A percentile compares a stretch with the other conserved stretches of the same genome.
These are phyloP conservation scores for Thermomucor indicae-seudaticae DNA, from an alignment of 371 early-diverging fungal genomes.

Conservation along the genomic window DNA sequence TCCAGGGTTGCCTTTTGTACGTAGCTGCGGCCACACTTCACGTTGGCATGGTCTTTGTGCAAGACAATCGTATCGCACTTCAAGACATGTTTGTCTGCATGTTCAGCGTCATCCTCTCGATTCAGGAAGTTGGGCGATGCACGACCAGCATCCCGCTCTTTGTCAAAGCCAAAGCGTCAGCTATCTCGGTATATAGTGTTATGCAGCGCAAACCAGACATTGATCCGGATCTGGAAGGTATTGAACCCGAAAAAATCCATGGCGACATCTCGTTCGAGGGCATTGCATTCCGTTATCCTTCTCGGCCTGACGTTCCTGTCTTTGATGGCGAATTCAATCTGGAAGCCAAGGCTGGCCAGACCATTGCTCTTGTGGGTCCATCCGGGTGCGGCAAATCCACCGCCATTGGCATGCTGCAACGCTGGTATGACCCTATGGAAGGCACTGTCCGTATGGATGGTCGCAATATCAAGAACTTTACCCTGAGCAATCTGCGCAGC, in stretches of 20 bases:
- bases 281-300: constrained; percentile 80
- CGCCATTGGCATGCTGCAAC: constrained; percentile 73
- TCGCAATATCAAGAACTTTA: constrained; percentile 57
- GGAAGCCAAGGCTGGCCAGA: constrained; percentile 67
- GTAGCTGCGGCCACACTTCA: constrained; percentile 57
- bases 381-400: constrained; percentile 72
- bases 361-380: constrained; percentile 61
- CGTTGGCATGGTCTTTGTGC: constrained; percentile 47
- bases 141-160: constrained; percentile 54
- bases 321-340: constrained; percentile 73
- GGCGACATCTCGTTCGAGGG: constrained; percentile 57
- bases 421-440: constrained; percentile 74
- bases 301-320: constrained; percentile 71
- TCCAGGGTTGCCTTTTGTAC: constrained; percentile 62
- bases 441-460: constrained; percentile 67
- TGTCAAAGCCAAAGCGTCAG: constrained; percentile 77
- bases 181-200: constrained; percentile 67
- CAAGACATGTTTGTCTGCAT: constrained; percentile 55
- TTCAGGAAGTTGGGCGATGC: constrained; percentile 61
- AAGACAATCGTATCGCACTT: constrained; percentile 25
- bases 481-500: constrained; percentile 59
- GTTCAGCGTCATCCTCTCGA: constrained; percentile 70
- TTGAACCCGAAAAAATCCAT: constrained; percentile 29
- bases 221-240: constrained; percentile 64
- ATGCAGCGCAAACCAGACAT: constrained; percentile 70